A percentile compares a stretch with the other conserved stretches of the same genome.
phyloP scores from a whole-genome alignment of 176 grass and related monocot genomes.

The Bonia amplexicaulis region DNA sequence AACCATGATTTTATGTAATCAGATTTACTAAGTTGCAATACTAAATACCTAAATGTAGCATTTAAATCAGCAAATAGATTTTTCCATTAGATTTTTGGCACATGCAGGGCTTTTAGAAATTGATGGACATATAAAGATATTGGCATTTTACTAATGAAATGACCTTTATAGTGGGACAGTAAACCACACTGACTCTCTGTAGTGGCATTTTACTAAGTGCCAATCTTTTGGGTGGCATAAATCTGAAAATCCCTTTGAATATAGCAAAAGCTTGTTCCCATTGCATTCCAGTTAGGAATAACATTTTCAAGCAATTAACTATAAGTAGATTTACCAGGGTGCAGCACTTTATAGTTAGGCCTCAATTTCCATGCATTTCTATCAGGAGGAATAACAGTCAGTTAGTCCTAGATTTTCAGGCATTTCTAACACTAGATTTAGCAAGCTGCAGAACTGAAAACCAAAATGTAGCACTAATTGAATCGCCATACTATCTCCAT shows the following conservation, averaged over 20 bases:
- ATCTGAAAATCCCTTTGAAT: neutral
- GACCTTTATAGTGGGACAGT: neutral
- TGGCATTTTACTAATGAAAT: neutral
- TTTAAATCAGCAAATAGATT: neutral
- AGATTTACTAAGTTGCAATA: neutral
- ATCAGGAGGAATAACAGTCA: neutral
- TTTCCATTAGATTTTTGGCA: constrained; percentile 3
- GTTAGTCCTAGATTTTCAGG: neutral
- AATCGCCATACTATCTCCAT: neutral
- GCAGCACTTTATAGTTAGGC: neutral
- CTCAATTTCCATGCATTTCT: neutral
- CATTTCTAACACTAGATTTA: constrained; percentile 3
- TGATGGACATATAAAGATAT: neutral
- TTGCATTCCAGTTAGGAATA: neutral
- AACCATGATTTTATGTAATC: neutral
- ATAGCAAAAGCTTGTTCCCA: neutral
- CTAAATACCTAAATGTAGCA: neutral
- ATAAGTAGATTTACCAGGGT: neutral
- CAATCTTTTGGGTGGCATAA: neutral
- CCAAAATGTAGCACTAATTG: neutral
- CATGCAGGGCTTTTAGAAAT: neutral
- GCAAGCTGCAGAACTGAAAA: neutral
- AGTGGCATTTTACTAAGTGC: neutral
- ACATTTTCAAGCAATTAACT: neutral
- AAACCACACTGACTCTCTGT: neutral